A percentile compares a stretch with the other conserved stretches of the same genome.
Conservation (phyloP, 352 stramenopile species). For the Phytopythium delawarense region DNA sequence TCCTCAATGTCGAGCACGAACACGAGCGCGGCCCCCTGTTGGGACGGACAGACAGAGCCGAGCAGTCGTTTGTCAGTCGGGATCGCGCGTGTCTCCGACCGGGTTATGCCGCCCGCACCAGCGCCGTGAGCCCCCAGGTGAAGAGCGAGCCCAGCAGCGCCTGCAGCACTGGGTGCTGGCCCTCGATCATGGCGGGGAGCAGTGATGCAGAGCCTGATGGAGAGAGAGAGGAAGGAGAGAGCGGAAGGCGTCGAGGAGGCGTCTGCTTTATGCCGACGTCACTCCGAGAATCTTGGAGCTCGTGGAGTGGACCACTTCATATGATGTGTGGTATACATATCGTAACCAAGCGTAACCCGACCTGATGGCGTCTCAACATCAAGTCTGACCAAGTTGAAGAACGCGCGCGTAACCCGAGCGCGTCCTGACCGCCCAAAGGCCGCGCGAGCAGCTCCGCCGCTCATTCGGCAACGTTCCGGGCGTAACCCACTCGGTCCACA, state of each 20-base stretch:
- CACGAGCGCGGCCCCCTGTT: conserved; percentile 66
- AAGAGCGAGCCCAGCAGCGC: conserved; percentile 79
- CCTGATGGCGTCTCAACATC: too few species aligned
- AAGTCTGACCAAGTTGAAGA: too few species aligned
- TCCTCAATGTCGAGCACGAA: conserved; percentile 82
- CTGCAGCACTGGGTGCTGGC: conserved; percentile 69
- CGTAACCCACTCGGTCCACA: not conserved
- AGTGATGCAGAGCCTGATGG: not conserved
- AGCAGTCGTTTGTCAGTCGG: not conserved
- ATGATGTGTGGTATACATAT: too few species aligned
- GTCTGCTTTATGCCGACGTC: too few species aligned
- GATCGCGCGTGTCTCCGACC: not conserved
- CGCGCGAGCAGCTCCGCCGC: not conserved
- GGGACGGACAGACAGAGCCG: not conserved
- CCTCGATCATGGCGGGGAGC: conserved; percentile 52
- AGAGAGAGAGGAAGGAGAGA: not conserved
- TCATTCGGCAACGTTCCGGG: not conserved
- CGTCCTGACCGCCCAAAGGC: too few species aligned
- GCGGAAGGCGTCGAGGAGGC: too few species aligned
- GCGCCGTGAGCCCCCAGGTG: conserved; percentile 80
- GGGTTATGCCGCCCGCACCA: conserved; percentile 24
- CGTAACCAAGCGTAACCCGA: too few species aligned
- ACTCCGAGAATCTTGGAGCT: too few species aligned
- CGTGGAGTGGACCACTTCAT: too few species aligned
- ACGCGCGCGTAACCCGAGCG: too few species aligned